Evolutionary conservation across 2,329 filamentous ascomycete genomes (phyloP).

Genomic region (Colletotrichum gloeosporioides): DNA sequence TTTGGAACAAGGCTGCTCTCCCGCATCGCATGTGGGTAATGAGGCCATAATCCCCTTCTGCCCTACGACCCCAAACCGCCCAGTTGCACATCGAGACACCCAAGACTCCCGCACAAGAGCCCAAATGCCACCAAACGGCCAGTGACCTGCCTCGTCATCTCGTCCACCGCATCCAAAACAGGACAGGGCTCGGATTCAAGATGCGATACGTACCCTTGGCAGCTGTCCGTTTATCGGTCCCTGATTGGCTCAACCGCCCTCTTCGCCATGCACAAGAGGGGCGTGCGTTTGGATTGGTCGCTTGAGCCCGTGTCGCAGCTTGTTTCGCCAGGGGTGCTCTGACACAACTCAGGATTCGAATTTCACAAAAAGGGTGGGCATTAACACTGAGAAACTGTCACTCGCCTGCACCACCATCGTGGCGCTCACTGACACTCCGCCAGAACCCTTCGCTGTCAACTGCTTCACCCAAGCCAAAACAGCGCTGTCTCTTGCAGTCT

Average conservation of each 20-base stretch:
- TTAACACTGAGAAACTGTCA: neutral
- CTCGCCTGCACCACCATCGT: neutral
- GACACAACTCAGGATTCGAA: slow-evolving; percentile 34
- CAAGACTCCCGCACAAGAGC: neutral
- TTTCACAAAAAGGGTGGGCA: neutral
- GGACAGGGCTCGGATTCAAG: slow-evolving; percentile 2
- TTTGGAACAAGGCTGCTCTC: slow-evolving; percentile 19
- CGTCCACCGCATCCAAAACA: neutral
- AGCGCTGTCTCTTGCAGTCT: neutral
- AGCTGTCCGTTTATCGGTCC: neutral
- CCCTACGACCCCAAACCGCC: slow-evolving; percentile 9
- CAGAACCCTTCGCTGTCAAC: neutral
- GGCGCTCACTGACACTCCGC: neutral
- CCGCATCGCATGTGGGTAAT: slow-evolving; percentile 14
- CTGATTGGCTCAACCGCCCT: slow-evolving; percentile 11
- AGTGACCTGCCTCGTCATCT: neutral
- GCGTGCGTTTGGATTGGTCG: slow-evolving; percentile 11
- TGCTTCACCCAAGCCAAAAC: neutral
- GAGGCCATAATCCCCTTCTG: slow-evolving; percentile 13
- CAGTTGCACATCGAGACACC: slow-evolving; percentile 15
- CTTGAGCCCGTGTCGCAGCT: slow-evolving; percentile 33
- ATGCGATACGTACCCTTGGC: slow-evolving; percentile 4
- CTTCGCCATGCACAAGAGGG: slow-evolving; percentile 8
- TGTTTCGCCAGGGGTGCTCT: slow-evolving; percentile 44
- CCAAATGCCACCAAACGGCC: neutral